A percentile compares a stretch with the other conserved stretches of the same genome.
phyloP scores from a whole-genome alignment of 2,329 filamentous ascomycete genomes.

The Iodosphaeria phyllophila region DNA sequence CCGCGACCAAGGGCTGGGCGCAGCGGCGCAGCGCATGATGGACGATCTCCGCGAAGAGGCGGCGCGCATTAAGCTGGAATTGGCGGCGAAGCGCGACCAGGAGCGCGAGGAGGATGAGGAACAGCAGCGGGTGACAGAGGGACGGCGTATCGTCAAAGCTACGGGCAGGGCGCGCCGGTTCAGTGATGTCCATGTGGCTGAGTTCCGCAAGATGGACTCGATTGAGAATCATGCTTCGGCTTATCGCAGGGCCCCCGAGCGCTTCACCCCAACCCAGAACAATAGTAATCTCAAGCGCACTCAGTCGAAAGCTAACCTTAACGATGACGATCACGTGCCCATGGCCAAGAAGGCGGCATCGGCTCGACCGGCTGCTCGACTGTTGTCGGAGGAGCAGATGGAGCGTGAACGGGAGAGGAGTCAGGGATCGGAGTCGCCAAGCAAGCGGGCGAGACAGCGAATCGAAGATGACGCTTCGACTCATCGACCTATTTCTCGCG shows the following conservation, averaged over 20 bases:
- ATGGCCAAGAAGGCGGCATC: conserved; percentile 9
- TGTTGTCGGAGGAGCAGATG: conserved; percentile 11
- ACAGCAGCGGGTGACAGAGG: no score
- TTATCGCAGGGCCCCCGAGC: conserved; percentile 41
- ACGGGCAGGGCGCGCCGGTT: conserved; percentile 64
- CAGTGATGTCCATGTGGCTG: conserved; percentile 68
- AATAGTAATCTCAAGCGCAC: conserved; percentile 12
- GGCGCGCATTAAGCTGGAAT: conserved; percentile 47
- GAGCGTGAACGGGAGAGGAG: conserved; percentile 3
- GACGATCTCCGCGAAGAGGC: conserved; percentile 55
- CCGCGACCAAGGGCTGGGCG: conserved; percentile 34
- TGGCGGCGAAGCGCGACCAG: conserved; percentile 41
- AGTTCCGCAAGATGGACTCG: conserved; percentile 97
- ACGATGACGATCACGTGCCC: conserved; percentile 32
- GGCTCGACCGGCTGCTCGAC: conserved; percentile 14
- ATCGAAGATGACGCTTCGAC: conserved; percentile 51
- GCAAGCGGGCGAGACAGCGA: conserved; percentile 55
- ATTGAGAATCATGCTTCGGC: conserved; percentile 74
- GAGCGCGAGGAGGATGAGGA: conserved; percentile 26
- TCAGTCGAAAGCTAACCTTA: conserved; percentile 42
- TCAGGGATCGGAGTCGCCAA: conserved; percentile 19
- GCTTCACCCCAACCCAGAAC: conserved; percentile 30
- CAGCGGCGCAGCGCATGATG: conserved; percentile 41
- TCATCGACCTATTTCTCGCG: conserved; percentile 37
- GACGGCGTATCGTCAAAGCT: conserved; percentile 60